A percentile compares a stretch with the other conserved stretches of the same genome.
These are phyloP conservation scores for Fusarium cicatricum DNA, from an alignment of 2,329 filamentous ascomycete genomes.

Conservation along the genomic window DNA sequence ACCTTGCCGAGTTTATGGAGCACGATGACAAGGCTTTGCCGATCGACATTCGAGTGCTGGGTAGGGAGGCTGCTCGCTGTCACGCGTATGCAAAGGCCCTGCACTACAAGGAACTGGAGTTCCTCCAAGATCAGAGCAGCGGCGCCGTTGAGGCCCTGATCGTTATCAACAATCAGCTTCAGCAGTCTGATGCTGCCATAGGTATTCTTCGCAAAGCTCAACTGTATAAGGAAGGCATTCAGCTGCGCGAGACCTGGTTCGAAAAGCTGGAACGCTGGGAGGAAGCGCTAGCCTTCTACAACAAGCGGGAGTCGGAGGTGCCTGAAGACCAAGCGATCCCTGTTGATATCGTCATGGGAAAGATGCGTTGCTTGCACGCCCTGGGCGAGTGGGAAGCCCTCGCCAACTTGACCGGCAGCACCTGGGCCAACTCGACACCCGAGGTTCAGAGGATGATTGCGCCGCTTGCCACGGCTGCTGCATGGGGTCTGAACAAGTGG, in stretches of 20 bases:
- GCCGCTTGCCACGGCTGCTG: conserved; percentile 90
- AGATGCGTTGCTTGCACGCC: conserved; percentile 98
- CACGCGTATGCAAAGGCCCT: conserved; percentile 98
- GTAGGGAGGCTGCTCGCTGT: conserved; percentile 93
- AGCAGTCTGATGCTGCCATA: conserved; percentile 98
- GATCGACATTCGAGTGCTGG: conserved; percentile 94
- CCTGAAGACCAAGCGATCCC: conserved; percentile 65
- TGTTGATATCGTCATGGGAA: conserved; percentile 98
- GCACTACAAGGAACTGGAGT: conserved; percentile 99
- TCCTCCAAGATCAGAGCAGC: conserved; percentile 95
- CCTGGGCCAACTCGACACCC: conserved; percentile 88
- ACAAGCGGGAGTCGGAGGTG: conserved; percentile 80
- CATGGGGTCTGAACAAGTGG: conserved; percentile 97
- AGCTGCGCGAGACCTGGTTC: conserved; percentile 98
- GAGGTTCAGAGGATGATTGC: conserved; percentile 93
- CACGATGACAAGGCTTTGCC: conserved; percentile 98
- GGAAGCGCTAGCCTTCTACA: conserved; percentile 91
- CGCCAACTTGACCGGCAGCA: conserved; percentile 86
- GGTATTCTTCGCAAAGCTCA: conserved; percentile 97
- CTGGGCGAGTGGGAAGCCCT: conserved; percentile 97
- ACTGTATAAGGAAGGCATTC: conserved; percentile 90
- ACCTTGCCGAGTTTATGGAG: conserved; percentile 99
- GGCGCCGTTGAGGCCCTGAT: conserved; percentile 96
- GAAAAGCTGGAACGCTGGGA: conserved; percentile 99
- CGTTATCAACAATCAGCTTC: conserved; percentile 98